Base-by-base conservation (phyloP, 202 grass and related monocot genomes). In the Cymbopogon flexuosus region DNA sequence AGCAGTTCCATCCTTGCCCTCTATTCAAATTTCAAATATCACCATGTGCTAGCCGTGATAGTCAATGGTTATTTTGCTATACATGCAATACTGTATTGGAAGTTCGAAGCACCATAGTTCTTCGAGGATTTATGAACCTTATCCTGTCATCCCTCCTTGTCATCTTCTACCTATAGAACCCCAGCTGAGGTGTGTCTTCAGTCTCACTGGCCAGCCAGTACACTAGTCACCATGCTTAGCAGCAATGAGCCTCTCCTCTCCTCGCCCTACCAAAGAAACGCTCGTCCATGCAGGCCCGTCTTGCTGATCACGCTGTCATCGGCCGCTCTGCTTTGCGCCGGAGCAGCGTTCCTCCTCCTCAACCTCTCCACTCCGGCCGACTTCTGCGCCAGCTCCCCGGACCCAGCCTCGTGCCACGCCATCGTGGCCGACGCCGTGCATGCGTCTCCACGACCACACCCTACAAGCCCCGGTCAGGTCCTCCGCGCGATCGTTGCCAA, bases 331-430 rank as follows among this genome's bases (percentile, higher is more conserved):
- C 14, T 84, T 4, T 82, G 70, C 39, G 5, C 61, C 71, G 30
- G 59, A 21, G 40, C 37, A 41, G 74, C 68, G 5, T 31, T 89
- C 56, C 18, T 87, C 47, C 9, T 83, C 41, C 19, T 58, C 68
- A 12, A 0, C 37, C 9, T 35, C 24, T 0, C 76, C 19, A 0
- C 65, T 1, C 62, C 71, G 8, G 5, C 35, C 24, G n/a, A 89
- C 70, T 73, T 92, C 72, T 92, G 90, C 80, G 23, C 63, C 13
- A 52, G 43, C 23, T 87, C 87, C 65, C 87, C 84, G 16, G 64
- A 84, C 52, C 69, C 66, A 16, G 5, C 84, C 71, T 87, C 90
- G 22, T 92, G 90, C 81, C 29, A 75, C 24, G 66, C 27, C 77
- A 84, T 87, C 65, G 78, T 92, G 23, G 42, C 76, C 2, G 65